phyloP scores from a whole-genome alignment of 2,329 filamentous ascomycete species.

The Microsporum ferrugineum region DNA sequence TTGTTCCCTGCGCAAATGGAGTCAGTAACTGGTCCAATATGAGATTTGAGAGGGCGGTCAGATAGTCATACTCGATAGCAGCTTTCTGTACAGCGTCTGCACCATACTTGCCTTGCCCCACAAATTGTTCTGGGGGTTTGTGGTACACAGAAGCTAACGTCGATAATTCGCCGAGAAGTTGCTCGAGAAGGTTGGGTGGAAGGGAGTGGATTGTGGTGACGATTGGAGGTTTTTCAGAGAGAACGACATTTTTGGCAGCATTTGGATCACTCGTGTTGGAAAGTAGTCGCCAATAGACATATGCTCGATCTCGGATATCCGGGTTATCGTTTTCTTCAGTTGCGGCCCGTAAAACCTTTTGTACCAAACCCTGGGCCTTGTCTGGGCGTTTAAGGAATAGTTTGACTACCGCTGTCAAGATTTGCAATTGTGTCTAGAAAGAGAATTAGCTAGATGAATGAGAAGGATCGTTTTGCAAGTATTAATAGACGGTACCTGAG shows the following conservation, averaged over 20 bases:
- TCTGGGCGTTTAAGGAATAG: slow-evolving; percentile 94
- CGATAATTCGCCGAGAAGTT: slow-evolving; percentile 82
- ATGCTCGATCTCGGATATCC: slow-evolving; percentile 90
- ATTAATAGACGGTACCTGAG: slow-evolving; percentile 49
- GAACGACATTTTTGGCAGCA: slow-evolving; percentile 82
- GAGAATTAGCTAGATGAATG: neutral
- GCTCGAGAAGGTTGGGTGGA: slow-evolving; percentile 70
- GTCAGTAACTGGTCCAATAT: slow-evolving; percentile 14
- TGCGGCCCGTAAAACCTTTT: slow-evolving; percentile 84
- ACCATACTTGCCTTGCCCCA: slow-evolving; percentile 86
- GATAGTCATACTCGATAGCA: slow-evolving; percentile 60
- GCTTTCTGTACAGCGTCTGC: slow-evolving; percentile 90
- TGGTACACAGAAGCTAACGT: slow-evolving; percentile 96
- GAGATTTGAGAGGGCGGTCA: neutral
- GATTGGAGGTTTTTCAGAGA: slow-evolving; percentile 90
- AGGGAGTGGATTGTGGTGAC: slow-evolving; percentile 86
- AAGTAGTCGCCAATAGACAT: slow-evolving; percentile 94
- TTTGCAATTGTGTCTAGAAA: slow-evolving; percentile 82
- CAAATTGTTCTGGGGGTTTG: slow-evolving; percentile 95
- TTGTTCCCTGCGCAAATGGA: slow-evolving; percentile 51
- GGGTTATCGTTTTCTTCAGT: slow-evolving; percentile 96
- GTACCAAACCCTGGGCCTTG: slow-evolving; percentile 78
- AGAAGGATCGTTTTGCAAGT: neutral
- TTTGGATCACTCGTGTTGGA: slow-evolving; percentile 71
- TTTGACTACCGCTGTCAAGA: slow-evolving; percentile 92